phyloP scores from a whole-genome alignment of 2,329 filamentous ascomycete species.

The Exophiala oligosperma region DNA sequence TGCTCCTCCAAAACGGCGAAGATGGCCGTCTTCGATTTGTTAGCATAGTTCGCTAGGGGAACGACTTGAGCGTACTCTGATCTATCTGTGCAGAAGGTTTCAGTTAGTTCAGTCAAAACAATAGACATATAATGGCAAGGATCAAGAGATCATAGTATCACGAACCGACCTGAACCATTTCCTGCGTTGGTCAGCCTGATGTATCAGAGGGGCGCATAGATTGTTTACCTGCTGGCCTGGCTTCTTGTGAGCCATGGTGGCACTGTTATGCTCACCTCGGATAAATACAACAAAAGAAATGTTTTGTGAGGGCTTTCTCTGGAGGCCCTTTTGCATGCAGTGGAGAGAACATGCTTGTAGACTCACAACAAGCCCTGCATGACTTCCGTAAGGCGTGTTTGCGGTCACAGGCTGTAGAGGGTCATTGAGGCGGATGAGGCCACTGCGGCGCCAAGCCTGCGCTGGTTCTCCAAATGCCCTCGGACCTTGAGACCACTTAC shows the following conservation, averaged over 20 bases:
- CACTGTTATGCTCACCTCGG: neutral
- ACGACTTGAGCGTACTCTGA: slow-evolving; percentile 36
- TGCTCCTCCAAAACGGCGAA: slow-evolving; percentile 83
- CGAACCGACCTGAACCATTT: slow-evolving; percentile 99
- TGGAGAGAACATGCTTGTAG: slow-evolving; percentile 25
- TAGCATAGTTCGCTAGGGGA: slow-evolving; percentile 18
- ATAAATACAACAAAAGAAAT: neutral
- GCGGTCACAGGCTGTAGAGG: neutral
- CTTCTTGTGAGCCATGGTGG: slow-evolving; percentile 61
- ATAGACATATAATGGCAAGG: neutral
- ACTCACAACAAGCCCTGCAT: neutral
- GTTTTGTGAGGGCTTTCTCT: slow-evolving; percentile 19
- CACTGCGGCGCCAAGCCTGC: neutral
- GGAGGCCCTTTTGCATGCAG: slow-evolving; percentile 19
- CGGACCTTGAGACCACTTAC: neutral
- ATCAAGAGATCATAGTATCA: slow-evolving; percentile 38
- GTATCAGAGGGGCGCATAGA: neutral
- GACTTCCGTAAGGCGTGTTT: neutral
- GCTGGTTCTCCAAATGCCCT: neutral
- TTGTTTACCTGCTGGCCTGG: slow-evolving; percentile 66
- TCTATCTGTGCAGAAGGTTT: slow-evolving; percentile 33
- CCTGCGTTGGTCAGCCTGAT: slow-evolving; percentile 54
- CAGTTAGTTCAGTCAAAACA: slow-evolving; percentile 11
- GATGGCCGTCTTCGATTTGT: slow-evolving; percentile 61
- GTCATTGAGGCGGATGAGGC: neutral